phyloP scores from a whole-genome alignment of 1,284 basidiomycete species.

The Tilletia caries region DNA sequence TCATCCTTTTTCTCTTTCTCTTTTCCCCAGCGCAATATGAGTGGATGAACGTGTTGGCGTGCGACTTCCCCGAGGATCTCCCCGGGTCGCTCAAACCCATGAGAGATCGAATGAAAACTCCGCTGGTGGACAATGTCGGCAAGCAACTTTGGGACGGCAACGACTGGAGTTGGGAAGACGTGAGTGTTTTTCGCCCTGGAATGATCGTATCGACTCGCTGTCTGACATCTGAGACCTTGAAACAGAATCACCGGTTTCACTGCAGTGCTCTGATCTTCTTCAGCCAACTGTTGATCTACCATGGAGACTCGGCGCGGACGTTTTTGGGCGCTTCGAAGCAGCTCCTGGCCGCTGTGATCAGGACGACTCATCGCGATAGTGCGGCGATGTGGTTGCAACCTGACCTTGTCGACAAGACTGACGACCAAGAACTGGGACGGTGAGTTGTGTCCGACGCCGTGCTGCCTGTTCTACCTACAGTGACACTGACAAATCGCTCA shows the following conservation, averaged over 20 bases:
- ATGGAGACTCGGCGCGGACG: conserved; percentile 5
- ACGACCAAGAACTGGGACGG: conserved; percentile 9
- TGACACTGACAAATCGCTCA: no score
- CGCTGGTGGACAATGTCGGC: not conserved
- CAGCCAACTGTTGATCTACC: conserved; percentile 2
- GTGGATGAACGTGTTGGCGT: conserved; percentile 9
- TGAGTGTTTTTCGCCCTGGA: not conserved
- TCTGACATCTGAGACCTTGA: no score
- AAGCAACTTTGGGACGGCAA: not conserved
- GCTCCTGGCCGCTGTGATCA: conserved; percentile 1
- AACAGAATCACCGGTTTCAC: conserved; percentile 1
- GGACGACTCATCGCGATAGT: not conserved
- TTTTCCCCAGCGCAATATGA: not conserved
- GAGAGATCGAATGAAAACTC: not conserved
- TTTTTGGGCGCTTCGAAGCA: not conserved
- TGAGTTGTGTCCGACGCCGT: no score
- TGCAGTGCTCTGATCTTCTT: not conserved
- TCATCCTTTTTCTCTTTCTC: not conserved
- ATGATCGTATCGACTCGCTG: no score
- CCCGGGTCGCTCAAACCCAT: not conserved
- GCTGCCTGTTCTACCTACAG: not conserved
- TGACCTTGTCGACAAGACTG: conserved; percentile 1
- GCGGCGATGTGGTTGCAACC: not conserved
- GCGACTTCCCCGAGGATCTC: not conserved
- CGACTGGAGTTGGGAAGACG: conserved; percentile 10